phyloP scores from a whole-genome alignment of 495 filamentous ascomycete species.

The Choiromyces venosus region DNA sequence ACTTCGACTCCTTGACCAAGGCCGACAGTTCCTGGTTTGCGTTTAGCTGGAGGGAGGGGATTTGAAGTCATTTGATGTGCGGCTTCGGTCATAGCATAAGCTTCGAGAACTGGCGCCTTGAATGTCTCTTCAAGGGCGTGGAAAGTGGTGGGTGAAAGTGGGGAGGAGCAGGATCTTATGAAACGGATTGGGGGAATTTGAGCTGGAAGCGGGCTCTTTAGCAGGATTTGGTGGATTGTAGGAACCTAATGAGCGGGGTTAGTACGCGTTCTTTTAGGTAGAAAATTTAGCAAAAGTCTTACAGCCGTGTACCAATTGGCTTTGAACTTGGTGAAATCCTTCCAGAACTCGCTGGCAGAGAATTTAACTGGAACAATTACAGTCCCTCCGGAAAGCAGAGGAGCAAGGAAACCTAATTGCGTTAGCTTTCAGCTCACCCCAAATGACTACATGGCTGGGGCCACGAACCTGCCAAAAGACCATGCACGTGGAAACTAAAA shows the following conservation, averaged over 20 bases:
- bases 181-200: constrained; percentile 70
- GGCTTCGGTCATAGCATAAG: constrained; percentile 88
- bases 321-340: constrained; percentile 59
- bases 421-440: neutral
- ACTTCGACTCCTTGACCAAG: constrained; percentile 76
- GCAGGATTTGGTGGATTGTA: constrained; percentile 82
- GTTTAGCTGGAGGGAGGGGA: constrained; percentile 65
- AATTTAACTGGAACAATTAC: constrained; percentile 68
- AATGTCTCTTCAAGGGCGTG: constrained; percentile 65
- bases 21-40: constrained; percentile 73
- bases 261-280: neutral
- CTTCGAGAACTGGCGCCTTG: constrained; percentile 74
- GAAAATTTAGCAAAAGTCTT: neutral
- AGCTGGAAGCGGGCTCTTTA: constrained; percentile 59
- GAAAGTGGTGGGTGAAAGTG: constrained; percentile 70
- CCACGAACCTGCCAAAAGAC: constrained; percentile 59
- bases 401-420: constrained; percentile 55
- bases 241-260: constrained; percentile 52
- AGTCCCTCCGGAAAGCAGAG: constrained; percentile 64
- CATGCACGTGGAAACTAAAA: constrained; percentile 69
- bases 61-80: constrained; percentile 87
- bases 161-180: constrained; percentile 80
- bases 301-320: constrained; percentile 81
- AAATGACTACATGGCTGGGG: neutral
- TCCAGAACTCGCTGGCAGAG: constrained; percentile 79